Conservation (phyloP, 2,329 filamentous ascomycete species). For the Mariannaea sp. region DNA sequence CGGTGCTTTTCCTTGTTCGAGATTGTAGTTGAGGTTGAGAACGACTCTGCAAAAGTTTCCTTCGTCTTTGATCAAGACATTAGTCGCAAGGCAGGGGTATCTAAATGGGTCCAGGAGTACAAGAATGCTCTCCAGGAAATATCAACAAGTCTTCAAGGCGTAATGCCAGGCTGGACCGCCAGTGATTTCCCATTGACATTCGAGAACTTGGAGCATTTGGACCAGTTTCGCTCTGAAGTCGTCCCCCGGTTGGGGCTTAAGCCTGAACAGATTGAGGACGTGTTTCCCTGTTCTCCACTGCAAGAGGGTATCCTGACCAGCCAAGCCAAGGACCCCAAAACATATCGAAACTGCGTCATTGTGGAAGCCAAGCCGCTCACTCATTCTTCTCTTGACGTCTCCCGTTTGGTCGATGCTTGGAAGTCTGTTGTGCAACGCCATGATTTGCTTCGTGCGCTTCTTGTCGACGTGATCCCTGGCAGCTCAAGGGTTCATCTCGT, state of each 20-base stretch:
- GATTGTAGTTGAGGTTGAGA: not conserved
- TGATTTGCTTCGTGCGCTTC: conserved; percentile 10
- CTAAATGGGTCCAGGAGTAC: not conserved
- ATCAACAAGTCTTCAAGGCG: not conserved
- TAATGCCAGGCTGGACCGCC: conserved; percentile 26
- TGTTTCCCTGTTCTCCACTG: conserved; percentile 17
- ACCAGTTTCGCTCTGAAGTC: not conserved
- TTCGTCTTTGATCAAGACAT: conserved; percentile 1
- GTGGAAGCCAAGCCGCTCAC: not conserved
- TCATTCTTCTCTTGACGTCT: not conserved
- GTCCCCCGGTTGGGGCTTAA: not conserved
- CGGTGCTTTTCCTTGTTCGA: not conserved
- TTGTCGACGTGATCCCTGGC: conserved; percentile 16
- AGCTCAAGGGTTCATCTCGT: conserved; percentile 14
- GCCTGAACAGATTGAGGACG: conserved; percentile 4
- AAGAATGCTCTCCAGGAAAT: not conserved
- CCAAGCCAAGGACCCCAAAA: conserved; percentile 12
- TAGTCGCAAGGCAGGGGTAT: not conserved
- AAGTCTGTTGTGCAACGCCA: conserved; percentile 10
- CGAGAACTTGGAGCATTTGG: not conserved
- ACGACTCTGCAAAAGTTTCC: not conserved
- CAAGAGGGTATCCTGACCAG: conserved; percentile 21
- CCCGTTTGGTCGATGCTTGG: conserved; percentile 18
- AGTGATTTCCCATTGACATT: conserved; percentile 35
- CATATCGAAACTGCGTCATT: conserved; percentile 2